Evolutionary conservation across 164 flowering plant genomes (phyloP), one percentile per base, ranked within the genome.

Genomic region (Piper betle): DNA sequence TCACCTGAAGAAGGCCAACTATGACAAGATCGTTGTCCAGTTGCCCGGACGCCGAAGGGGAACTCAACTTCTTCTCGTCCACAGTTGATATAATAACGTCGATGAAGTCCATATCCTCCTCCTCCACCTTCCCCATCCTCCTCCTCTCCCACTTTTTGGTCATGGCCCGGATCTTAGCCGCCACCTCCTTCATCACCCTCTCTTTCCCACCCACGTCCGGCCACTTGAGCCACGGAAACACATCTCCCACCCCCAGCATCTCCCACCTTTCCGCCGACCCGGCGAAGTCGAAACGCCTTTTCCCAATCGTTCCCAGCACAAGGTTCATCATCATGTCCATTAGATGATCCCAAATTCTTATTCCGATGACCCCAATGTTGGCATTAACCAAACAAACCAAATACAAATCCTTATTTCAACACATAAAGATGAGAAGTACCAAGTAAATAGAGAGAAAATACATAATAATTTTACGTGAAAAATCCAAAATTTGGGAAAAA

Each of bases 221-320:
- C 71, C 75, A 66, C 46, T 64, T n/a, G 4, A 75, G 62, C 40
- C 48, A 64, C 11, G 75, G 78, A n/a, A 75, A 3, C 6, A 63
- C 55, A 17, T 75, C 75, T 3, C 60, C 50, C 37, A 72, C 39
- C 64, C 61, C 25, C 59, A 63, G 69, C 48, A 59, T 10, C 13
- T 40, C 48, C 37, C 19, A 7, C 33, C 48, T 3, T 40, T 18
- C n/a, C 52, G 18, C 62, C 62, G 48, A n/a, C 16, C 13, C 39
- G 11, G 9, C 60, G 42, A 57, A 57, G 40, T 39, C 43, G 41
- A 15, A 41, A 17, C 40, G n/a, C 4, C 33, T n/a, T 11, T 33
- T 59, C 52, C 62, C 62, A 37, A 59, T 25, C 62, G 41, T 59
- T 18, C 50, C n/a, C 13, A 59, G 25, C 6, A 59, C 41, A 37